Evolutionary conservation across 345 rosid genomes (phyloP).

Genomic region (Punica granatum): DNA sequence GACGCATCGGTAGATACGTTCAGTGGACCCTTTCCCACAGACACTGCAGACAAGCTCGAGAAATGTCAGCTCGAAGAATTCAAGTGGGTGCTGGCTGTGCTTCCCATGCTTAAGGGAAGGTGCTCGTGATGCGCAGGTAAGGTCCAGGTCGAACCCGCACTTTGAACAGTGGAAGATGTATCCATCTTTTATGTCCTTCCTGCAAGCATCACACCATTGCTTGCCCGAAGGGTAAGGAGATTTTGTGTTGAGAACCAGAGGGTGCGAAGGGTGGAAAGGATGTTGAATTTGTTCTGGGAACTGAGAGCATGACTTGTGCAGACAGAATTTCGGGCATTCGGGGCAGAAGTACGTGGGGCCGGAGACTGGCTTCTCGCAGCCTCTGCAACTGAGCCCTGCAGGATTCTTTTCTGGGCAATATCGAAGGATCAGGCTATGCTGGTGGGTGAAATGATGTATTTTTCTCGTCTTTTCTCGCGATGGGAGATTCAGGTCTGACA

Average conservation of each 20-base stretch:
- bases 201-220: slow-evolving; percentile 2
- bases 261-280: slow-evolving; percentile 6
- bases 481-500: not conserved
- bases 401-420: not conserved
- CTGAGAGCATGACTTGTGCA: slow-evolving; percentile 9
- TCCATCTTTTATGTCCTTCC: not conserved
- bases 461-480: slow-evolving; percentile 4
- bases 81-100: not conserved
- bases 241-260: not conserved
- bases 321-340: not conserved
- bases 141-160: slow-evolving; percentile 9
- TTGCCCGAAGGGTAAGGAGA: not conserved
- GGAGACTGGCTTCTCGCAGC: not conserved
- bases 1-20: slow-evolving; percentile 7
- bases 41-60: slow-evolving; percentile 1
- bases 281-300: slow-evolving; percentile 1
- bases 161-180: not conserved
- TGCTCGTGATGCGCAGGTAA: not conserved
- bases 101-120: slow-evolving; percentile 1
- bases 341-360: slow-evolving; percentile 1
- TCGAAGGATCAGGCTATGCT: not conserved
- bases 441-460: slow-evolving; percentile 6
- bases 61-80: slow-evolving; percentile 1
- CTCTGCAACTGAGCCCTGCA: slow-evolving; percentile 2
- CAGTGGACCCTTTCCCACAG: not conserved